Conservation (phyloP, 2,329 filamentous ascomycete genomes). For the Emmonsiellopsis sp. region DNA sequence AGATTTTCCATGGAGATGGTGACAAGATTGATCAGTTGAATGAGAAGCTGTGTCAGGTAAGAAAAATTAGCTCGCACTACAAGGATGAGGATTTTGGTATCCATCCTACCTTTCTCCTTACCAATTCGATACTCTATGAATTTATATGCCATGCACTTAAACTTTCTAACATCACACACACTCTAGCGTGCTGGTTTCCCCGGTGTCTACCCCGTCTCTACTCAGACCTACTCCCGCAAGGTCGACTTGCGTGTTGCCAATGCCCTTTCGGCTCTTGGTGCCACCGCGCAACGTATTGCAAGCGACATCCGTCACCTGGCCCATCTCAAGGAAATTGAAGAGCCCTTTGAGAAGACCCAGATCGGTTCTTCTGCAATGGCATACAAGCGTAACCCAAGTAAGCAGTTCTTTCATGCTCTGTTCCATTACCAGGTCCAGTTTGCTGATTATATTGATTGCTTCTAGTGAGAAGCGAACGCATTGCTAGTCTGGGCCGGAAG, state of each 20-base stretch:
- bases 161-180: too few species aligned
- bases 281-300: conserved; percentile 66
- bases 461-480: conserved; percentile 41
- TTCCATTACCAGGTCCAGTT: background rate
- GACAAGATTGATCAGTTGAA: conserved; percentile 54
- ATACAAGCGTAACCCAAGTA: conserved; percentile 55
- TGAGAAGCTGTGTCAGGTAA: conserved; percentile 51
- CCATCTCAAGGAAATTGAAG: conserved; percentile 73
- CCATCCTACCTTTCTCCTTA: too few species aligned
- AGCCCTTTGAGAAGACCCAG: conserved; percentile 72
- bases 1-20: conserved; percentile 56
- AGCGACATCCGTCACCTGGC: conserved; percentile 67
- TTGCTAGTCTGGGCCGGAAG: conserved; percentile 51
- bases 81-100: too few species aligned
- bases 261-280: conserved; percentile 67
- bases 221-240: conserved; percentile 70
- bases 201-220: conserved; percentile 55
- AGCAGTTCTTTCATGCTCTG: background rate
- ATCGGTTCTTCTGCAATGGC: conserved; percentile 62
- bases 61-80: too few species aligned
- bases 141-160: too few species aligned
- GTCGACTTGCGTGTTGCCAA: conserved; percentile 75
- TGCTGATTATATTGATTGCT: background rate
- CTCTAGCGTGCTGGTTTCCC: conserved; percentile 45
- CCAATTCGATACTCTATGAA: too few species aligned